Conservation (phyloP, 2,329 filamentous ascomycete species). For the Aureobasidium sp. region DNA sequence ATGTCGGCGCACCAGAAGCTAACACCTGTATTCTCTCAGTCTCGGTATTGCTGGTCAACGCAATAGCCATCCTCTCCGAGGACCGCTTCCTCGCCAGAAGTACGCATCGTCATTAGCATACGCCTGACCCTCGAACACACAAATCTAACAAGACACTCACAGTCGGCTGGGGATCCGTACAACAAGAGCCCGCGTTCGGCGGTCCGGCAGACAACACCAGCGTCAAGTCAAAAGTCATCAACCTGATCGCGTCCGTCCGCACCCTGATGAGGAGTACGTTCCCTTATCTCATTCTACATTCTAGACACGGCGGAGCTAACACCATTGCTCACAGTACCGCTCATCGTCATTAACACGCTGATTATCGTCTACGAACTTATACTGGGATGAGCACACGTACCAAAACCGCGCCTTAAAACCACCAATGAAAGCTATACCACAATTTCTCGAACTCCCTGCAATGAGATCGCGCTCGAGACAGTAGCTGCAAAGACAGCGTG, state of each 20-base stretch:
- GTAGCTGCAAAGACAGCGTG: background rate
- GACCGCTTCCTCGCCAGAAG: conserved; percentile 83
- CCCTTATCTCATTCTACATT: background rate
- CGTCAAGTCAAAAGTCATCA: conserved; percentile 79
- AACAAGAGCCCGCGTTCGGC: conserved; percentile 72
- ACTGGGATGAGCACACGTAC: conserved; percentile 50
- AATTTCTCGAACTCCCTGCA: background rate
- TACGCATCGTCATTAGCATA: conserved; percentile 31
- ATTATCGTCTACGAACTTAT: conserved; percentile 79
- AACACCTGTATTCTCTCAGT: conserved; percentile 44
- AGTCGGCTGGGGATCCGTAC: conserved; percentile 71
- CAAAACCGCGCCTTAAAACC: background rate
- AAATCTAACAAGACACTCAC: background rate
- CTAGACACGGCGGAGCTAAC: background rate
- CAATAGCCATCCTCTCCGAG: conserved; percentile 87
- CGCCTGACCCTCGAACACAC: background rate
- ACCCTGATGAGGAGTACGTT: conserved; percentile 86
- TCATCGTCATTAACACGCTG: conserved; percentile 52
- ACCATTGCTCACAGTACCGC: background rate
- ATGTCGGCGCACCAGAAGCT: conserved; percentile 12
- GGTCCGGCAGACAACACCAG: conserved; percentile 62
- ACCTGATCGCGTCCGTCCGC: conserved; percentile 82
- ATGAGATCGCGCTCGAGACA: background rate
- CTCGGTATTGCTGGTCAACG: conserved; percentile 82
- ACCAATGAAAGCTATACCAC: background rate